Conservation (phyloP, 345 rosid species). For the Moricandia arvensis region DNA sequence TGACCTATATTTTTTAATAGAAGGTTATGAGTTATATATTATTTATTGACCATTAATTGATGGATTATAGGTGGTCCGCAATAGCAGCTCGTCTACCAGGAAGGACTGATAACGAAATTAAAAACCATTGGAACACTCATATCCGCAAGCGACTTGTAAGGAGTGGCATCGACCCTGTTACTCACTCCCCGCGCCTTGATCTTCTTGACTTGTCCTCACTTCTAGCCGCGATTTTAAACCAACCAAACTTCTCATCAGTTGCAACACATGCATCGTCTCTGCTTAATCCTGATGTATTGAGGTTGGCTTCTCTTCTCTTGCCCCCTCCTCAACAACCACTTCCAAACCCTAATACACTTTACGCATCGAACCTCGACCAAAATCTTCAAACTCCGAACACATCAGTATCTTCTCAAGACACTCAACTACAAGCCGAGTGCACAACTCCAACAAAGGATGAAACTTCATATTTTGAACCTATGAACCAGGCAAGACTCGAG, state of each 20-base stretch:
- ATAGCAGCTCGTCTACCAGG: constrained; percentile 98
- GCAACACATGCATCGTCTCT: constrained; percentile 24
- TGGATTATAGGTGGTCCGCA: constrained; percentile 76
- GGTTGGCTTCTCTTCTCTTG: constrained; percentile 29
- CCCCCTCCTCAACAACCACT: constrained; percentile 21
- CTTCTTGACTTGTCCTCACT: constrained; percentile 71
- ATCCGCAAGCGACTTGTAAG: constrained; percentile 79
- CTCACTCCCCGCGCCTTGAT: constrained; percentile 84
- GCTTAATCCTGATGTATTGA: constrained; percentile 30
- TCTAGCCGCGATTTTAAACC: constrained; percentile 49
- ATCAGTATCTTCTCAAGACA: constrained; percentile 20
- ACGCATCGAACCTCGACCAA: constrained; percentile 8
- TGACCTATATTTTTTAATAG: not conserved
- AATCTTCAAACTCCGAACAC: constrained; percentile 27
- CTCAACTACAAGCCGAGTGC: constrained; percentile 33
- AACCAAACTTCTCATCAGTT: constrained; percentile 45
- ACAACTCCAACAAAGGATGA: constrained; percentile 17
- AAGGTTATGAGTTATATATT: not conserved
- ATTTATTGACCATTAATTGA: constrained; percentile 2
- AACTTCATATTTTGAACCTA: not conserved
- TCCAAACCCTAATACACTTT: not conserved
- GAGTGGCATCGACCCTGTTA: constrained; percentile 91
- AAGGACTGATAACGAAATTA: constrained; percentile 92
- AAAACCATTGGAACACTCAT: constrained; percentile 95
- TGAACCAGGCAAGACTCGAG: constrained; percentile 6